A percentile compares a stretch with the other conserved stretches of the same genome.
phyloP scores from a whole-genome alignment of 139 green algal species.

The Closterium sp. region DNA sequence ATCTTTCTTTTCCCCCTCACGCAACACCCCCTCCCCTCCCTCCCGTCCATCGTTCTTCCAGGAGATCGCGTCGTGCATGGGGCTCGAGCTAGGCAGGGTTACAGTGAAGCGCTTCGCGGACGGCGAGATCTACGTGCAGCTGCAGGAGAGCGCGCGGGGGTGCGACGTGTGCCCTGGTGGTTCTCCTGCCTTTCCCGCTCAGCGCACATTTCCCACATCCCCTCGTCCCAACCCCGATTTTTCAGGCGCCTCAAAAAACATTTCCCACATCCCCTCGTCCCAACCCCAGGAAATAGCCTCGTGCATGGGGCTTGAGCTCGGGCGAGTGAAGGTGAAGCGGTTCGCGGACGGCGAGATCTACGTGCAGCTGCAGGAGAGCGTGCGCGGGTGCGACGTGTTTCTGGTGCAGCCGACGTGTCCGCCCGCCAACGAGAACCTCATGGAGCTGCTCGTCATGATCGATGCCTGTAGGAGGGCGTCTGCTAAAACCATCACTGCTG shows the following conservation, averaged over 20 bases:
- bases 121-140: conserved; percentile 96
- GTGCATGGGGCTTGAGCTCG: conserved; percentile 94
- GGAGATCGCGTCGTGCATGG: conserved; percentile 92
- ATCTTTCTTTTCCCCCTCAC: background rate
- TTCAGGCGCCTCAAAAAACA: no score
- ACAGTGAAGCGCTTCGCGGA: conserved; percentile 98
- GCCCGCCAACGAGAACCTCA: conserved; percentile 95
- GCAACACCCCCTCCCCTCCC: no score
- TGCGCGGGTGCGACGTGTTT: conserved; percentile 98
- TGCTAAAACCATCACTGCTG: conserved; percentile 92
- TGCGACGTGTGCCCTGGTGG: conserved; percentile 84
- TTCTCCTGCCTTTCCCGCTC: background rate
- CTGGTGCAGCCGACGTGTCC: conserved; percentile 94
- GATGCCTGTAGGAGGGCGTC: conserved; percentile 90
- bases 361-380: conserved; percentile 93
- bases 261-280: background rate
- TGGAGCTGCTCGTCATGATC: conserved; percentile 97
- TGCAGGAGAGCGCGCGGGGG: conserved; percentile 95
- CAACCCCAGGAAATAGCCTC: conserved; percentile 80
- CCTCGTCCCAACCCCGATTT: no score
- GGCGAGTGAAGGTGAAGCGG: conserved; percentile 90
- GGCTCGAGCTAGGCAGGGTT: conserved; percentile 86
- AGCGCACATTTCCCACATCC: no score
- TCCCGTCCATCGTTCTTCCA: conserved; percentile 12
- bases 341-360: conserved; percentile 99